These are phyloP conservation scores for Gynostemma pentaphyllum DNA, from an alignment of 306 rosid genomes.

Conservation along the genomic window DNA sequence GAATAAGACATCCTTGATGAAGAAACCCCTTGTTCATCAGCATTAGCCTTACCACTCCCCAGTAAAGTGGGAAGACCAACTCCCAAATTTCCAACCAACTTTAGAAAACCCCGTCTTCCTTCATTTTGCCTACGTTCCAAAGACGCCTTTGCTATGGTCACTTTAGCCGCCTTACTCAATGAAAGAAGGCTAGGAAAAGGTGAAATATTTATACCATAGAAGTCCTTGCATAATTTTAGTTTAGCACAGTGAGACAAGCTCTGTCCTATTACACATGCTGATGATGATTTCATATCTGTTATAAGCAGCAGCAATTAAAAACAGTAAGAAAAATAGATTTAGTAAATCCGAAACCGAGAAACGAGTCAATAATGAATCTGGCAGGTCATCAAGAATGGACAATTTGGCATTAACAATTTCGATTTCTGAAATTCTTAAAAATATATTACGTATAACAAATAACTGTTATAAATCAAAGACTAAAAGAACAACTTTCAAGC, in stretches of 20 bases:
- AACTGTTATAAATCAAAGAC: too few relatives aligned
- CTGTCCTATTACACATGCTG: constrained; percentile 58
- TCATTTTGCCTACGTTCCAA: constrained; percentile 38
- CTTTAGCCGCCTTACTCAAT: constrained; percentile 23
- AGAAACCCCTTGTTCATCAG: constrained; percentile 78
- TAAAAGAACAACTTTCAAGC: too few relatives aligned
- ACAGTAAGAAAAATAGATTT: background rate
- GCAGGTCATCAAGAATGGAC: too few relatives aligned
- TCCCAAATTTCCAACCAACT: constrained; percentile 48
- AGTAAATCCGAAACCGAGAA: background rate
- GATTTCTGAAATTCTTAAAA: too few relatives aligned
- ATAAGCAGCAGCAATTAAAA: background rate
- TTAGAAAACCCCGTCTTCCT: constrained; percentile 64
- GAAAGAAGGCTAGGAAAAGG: constrained; percentile 23
- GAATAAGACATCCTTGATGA: constrained; percentile 88
- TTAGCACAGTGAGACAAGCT: constrained; percentile 32
- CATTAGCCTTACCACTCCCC: constrained; percentile 47
- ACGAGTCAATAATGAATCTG: too few relatives aligned
- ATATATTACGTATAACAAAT: too few relatives aligned
- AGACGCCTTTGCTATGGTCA: constrained; percentile 32
- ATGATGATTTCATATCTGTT: constrained; percentile 50
- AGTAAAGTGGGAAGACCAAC: constrained; percentile 47
- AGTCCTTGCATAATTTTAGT: constrained; percentile 36
- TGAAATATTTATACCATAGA: constrained; percentile 30
- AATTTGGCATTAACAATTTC: too few relatives aligned